Base-by-base conservation (phyloP, 148 eudicot genomes). In the Cornus suecica region DNA sequence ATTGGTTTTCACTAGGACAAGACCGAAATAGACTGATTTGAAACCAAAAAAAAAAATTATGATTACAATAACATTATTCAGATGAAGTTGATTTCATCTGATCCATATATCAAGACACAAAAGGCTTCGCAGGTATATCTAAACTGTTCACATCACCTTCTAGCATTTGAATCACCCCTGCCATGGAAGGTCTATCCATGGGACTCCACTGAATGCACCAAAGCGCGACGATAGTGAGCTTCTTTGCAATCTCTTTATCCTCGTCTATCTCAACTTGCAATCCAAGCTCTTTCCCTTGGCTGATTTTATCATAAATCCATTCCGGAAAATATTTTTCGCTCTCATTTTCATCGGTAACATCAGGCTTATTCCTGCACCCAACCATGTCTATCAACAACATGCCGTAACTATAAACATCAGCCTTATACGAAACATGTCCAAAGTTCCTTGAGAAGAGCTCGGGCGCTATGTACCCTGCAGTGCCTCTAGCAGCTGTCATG, bases 151-250 rank as follows among this genome's bases (percentile, higher is more conserved):
- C 4, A 4, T 48, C 54, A 48, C 54, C 54, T 48, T 48, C 20
- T 11, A 48, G 54, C 54, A 48, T 48, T 48, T 48, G 54, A 48
- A 48, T 4, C 2, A 61, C 65, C 65, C 8, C 23, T 61, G 26
- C 23, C 65, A 61, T 61, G 28, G 65, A 23, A 61, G 65, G 65
- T 10, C 65, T 61, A 2, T 24, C 65, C 6, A 24, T 11, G 2
- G 65, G 65, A 24, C 3, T 61, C 65, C 65, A 61, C 25, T 61
- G 65, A 61, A 61, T 61, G 65, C 65, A 61, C 65, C 65, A 61
- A 23, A 61, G 65, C 23, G 14, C 29, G 3, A 23, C 65, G 24
- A n/a, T 61, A 22, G 65, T 16, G 15, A 48, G 18, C 54, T 48
- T 48, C 54, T 48, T 48, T 1, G 20, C 54, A 48, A 45, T 45